A percentile compares a stretch with the other conserved stretches of the same genome.
Evolutionary conservation across 2,329 filamentous ascomycete genomes (phyloP).

Genomic region (Aspergillus felis): DNA sequence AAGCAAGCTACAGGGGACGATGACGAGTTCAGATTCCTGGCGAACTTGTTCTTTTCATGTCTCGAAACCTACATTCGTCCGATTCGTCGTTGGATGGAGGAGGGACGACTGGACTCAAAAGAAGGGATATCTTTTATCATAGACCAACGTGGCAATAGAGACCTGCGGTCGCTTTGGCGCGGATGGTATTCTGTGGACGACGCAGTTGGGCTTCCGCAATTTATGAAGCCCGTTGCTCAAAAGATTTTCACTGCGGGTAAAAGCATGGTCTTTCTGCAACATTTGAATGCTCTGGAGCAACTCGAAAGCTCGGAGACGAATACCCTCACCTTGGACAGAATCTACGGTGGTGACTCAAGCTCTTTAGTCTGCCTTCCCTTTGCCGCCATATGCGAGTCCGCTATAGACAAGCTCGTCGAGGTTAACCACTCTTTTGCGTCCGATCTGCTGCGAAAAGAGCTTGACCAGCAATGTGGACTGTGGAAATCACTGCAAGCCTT

Average conservation of each 20-base stretch:
- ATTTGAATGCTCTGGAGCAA: constrained; percentile 52
- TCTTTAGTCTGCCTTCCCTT: constrained; percentile 35
- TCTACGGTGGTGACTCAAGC: constrained; percentile 37
- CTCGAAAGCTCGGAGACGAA: constrained; percentile 33
- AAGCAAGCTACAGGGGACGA: constrained; percentile 67
- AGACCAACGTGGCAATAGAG: constrained; percentile 52
- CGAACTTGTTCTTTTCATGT: constrained; percentile 71
- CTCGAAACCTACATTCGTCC: constrained; percentile 78
- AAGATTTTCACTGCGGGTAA: constrained; percentile 87
- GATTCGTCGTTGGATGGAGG: constrained; percentile 79
- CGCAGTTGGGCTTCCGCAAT: constrained; percentile 59
- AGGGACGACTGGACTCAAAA: constrained; percentile 62
- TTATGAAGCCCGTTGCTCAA: constrained; percentile 64
- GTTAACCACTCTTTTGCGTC: constrained; percentile 70
- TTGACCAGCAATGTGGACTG: constrained; percentile 68
- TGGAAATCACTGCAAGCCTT: constrained; percentile 62
- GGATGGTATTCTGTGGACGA: constrained; percentile 65
- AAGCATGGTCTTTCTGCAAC: constrained; percentile 77
- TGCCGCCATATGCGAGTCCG: constrained; percentile 65
- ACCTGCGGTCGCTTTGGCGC: constrained; percentile 69
- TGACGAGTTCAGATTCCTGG: constrained; percentile 59
- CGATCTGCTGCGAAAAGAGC: constrained; percentile 58
- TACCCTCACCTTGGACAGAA: constrained; percentile 27
- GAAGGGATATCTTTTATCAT: constrained; percentile 75
- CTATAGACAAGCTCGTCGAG: constrained; percentile 73